A percentile compares a stretch with the other conserved stretches of the same genome.
Evolutionary conservation across 306 rosid genomes (phyloP).

Genomic region (Rubus idaeus): DNA sequence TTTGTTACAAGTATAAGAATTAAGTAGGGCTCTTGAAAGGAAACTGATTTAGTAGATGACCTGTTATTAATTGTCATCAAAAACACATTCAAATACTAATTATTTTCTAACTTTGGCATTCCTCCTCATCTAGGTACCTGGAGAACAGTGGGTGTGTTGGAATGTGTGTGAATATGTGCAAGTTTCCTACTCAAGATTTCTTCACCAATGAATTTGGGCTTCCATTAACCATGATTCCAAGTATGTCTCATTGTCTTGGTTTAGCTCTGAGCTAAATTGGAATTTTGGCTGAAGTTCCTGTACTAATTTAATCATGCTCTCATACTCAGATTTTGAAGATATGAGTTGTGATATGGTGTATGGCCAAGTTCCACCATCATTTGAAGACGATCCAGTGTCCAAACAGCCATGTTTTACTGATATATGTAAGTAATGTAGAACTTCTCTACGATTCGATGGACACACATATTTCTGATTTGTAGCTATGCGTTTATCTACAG

Average conservation of each 20-base stretch:
- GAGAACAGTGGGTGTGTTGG: slow-evolving; percentile 97
- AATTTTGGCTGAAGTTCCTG: not conserved
- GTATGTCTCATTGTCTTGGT: slow-evolving; percentile 39
- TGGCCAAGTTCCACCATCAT: slow-evolving; percentile 76
- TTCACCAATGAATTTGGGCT: slow-evolving; percentile 95
- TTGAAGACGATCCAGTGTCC: slow-evolving; percentile 86
- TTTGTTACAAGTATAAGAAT: too few species aligned
- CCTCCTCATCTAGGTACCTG: slow-evolving; percentile 56
- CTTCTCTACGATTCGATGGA: not conserved
- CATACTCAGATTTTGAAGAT: slow-evolving; percentile 81
- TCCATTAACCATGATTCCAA: slow-evolving; percentile 92
- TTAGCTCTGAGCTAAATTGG: not conserved
- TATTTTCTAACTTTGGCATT: not conserved
- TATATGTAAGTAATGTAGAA: slow-evolving; percentile 52
- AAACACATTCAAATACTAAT: not conserved
- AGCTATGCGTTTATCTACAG: slow-evolving; percentile 41
- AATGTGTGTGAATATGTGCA: slow-evolving; percentile 98
- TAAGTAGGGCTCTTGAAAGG: too few species aligned
- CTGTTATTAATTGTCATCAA: not conserved
- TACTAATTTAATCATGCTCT: not conserved
- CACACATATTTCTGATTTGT: slow-evolving; percentile 22
- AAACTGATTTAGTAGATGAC: not conserved
- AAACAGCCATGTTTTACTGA: slow-evolving; percentile 77
- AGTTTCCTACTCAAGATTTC: slow-evolving; percentile 95
- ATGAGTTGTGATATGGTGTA: slow-evolving; percentile 98